phyloP scores from a whole-genome alignment of 257 asterid species.

The Solanum verrucosum region DNA sequence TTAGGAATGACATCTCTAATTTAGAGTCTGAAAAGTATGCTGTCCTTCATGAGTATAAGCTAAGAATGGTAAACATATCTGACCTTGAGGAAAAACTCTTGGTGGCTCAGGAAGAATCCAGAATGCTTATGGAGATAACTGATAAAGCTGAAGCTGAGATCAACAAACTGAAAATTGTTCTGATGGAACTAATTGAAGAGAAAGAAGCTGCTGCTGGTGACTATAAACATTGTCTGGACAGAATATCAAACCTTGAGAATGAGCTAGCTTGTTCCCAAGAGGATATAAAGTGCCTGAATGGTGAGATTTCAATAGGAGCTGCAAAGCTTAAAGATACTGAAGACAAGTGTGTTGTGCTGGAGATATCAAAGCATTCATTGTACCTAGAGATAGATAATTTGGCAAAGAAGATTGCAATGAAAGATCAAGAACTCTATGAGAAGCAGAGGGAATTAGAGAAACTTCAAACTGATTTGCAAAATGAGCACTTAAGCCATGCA shows the following conservation, averaged over 20 bases:
- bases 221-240: constrained; percentile 53
- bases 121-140: constrained; percentile 34
- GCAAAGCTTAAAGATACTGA: constrained; percentile 41
- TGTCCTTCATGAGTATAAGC: constrained; percentile 19
- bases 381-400: constrained; percentile 57
- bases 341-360: constrained; percentile 42
- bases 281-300: constrained; percentile 44
- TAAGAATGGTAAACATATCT: constrained; percentile 40
- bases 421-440: constrained; percentile 59
- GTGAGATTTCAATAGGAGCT: constrained; percentile 31
- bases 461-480: constrained; percentile 46
- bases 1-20: constrained; percentile 39
- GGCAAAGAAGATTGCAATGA: constrained; percentile 44
- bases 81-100: constrained; percentile 42
- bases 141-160: constrained; percentile 62
- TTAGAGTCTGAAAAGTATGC: constrained; percentile 50
- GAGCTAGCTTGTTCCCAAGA: constrained; percentile 37
- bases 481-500: constrained; percentile 34
- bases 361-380: constrained; percentile 52
- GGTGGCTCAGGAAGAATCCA: constrained; percentile 32
- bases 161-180: constrained; percentile 36
- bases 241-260: constrained; percentile 50
- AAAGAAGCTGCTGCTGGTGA: constrained; percentile 54
- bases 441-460: constrained; percentile 68
- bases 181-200: constrained; percentile 38